These are phyloP conservation scores for Boletus pseudopeckii DNA, from an alignment of 768 basidiomycete genomes.

Conservation along the genomic window DNA sequence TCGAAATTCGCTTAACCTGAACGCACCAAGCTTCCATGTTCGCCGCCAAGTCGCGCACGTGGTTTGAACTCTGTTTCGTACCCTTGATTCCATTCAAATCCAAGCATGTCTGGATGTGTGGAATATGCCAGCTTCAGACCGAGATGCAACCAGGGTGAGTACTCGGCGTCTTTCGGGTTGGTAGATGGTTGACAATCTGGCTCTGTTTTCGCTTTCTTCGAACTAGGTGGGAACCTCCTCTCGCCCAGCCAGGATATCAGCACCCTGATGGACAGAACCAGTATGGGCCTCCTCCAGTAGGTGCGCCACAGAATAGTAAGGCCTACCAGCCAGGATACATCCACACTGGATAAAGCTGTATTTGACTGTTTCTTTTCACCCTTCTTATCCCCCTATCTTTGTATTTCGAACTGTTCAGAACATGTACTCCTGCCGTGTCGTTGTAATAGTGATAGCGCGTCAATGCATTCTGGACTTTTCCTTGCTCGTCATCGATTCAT, in stretches of 20 bases:
- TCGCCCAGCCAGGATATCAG: constrained; percentile 35
- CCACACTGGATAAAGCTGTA: constrained; percentile 13
- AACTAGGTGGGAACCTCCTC: constrained; percentile 35
- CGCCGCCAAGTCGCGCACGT: constrained; percentile 59
- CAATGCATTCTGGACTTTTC: background rate
- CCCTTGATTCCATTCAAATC: constrained; percentile 64
- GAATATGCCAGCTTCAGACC: constrained; percentile 64
- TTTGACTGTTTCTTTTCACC: background rate
- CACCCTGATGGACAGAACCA: constrained; percentile 30
- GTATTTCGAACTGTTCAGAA: background rate
- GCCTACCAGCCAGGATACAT: constrained; percentile 31
- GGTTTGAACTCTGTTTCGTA: constrained; percentile 77
- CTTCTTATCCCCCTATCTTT: background rate
- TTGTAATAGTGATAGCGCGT: background rate
- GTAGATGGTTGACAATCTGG: background rate
- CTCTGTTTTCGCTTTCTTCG: background rate
- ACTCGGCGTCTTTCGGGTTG: background rate
- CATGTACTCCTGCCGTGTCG: background rate
- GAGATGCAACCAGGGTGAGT: constrained; percentile 50
- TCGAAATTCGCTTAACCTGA: background rate
- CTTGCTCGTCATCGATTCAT: background rate
- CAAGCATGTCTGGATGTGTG: constrained; percentile 66
- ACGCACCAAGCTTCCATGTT: constrained; percentile 50
- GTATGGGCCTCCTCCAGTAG: constrained; percentile 4
- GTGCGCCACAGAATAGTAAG: constrained; percentile 12